Base-by-base conservation (phyloP, 352 stramenopile genomes). In the Globisporangium radiosum region DNA sequence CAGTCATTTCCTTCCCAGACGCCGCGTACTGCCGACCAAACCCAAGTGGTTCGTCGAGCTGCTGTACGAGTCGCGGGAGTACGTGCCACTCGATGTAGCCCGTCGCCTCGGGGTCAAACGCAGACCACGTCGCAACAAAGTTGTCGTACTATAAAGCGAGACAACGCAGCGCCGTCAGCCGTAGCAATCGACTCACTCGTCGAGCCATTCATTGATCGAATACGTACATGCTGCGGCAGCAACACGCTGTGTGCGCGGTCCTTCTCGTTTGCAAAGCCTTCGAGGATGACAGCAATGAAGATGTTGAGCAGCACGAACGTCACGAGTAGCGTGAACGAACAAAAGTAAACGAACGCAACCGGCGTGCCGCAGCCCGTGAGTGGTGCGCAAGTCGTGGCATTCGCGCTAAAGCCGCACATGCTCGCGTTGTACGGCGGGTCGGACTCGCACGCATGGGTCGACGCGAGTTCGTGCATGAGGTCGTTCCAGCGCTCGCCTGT, bases 401-500 rank as follows among this genome's bases (percentile, higher is more conserved):
- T 14, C 2, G 15, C 67, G 50, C 59, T 62, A 52, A 83, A 84
- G 36, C 70, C 73, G 57, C 79, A 89, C 70, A 84, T 73, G 8
- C 43, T 53, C 17, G 60, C 45, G 47, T 86, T 54, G 52, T 71
- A 72, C 19, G 65, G 13, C 11, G 62, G 73, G n/a, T 83, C 67
- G 25, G 45, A 5, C 2, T 63, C 61, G 50, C 69, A 80, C 42
- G 73, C 54, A 13, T 59, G 55, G 14, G 57, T 75, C 17, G 51
- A 57, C 17, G 78, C 59, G 5, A 94, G 59, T 43, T 88, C 83
- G 59, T 92, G 78, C 80, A 96, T 94, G 50, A 94, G 76, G 13
- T 83, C 67, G 59, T 95, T 91, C 87, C 87, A 97, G 37, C 72
- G 77, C 66, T 97, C 89, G 13, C 90, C 90, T 8, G 89, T 97